These are phyloP conservation scores for Aspergillus pseudoterreus DNA, from an alignment of 2,329 filamentous ascomycete species.

Conservation along the genomic window DNA sequence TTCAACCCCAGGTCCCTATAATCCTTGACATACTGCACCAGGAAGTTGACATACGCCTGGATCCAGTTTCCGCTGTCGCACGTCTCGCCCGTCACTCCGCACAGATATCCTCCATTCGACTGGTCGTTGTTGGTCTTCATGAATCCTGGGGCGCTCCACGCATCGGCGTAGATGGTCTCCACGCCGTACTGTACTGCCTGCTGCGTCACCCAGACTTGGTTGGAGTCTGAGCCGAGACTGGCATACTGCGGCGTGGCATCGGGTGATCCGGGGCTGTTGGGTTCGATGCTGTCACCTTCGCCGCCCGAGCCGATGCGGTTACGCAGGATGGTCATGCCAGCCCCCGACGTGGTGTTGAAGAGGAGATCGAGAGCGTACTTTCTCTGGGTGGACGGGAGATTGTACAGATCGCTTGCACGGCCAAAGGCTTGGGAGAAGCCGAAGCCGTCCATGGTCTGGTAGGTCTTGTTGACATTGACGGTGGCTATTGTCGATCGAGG, in stretches of 20 bases:
- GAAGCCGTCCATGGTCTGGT: background rate
- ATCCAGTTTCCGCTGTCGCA: background rate
- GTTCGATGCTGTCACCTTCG: background rate
- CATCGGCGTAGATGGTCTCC: background rate
- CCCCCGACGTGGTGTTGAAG: background rate
- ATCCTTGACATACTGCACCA: background rate
- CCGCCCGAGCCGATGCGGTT: background rate
- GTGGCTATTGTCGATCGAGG: too few species aligned
- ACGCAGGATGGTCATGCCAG: background rate
- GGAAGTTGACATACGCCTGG: background rate
- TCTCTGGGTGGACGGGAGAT: background rate
- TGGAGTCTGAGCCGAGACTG: background rate
- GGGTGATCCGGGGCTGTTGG: background rate
- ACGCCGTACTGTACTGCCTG: background rate
- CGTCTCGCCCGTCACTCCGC: background rate
- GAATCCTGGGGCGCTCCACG: background rate
- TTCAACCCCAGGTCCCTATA: background rate
- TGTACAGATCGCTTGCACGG: background rate
- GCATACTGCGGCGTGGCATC: background rate
- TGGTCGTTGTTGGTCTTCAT: background rate
- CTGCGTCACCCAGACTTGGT: background rate
- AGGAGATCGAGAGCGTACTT: background rate
- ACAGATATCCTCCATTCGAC: background rate
- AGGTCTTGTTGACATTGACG: too few species aligned
- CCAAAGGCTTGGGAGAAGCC: background rate